Conservation (phyloP, 257 asterid genomes). For the Asclepias syriaca region DNA sequence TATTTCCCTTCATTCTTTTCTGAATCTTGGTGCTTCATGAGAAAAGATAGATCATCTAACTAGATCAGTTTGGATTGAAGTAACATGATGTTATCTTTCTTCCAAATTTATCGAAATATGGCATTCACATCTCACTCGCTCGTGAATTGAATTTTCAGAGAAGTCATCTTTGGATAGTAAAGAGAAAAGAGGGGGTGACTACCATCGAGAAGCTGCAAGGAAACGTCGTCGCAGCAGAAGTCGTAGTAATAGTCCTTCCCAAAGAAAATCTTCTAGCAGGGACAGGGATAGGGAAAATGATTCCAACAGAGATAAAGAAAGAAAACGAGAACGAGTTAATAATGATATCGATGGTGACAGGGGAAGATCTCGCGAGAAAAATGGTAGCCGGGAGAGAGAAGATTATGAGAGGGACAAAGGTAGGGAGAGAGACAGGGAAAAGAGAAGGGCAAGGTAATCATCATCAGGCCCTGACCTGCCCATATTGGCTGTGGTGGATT, state of each 20-base stretch:
- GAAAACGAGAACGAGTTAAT: conserved; percentile 40
- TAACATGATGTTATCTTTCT: not conserved
- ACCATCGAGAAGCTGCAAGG: conserved; percentile 44
- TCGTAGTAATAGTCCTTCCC: conserved; percentile 79
- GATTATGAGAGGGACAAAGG: conserved; percentile 65
- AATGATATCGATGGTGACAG: conserved; percentile 40
- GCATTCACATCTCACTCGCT: not conserved
- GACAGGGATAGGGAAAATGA: conserved; percentile 62
- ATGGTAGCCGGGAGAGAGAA: conserved; percentile 72
- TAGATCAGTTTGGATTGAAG: not conserved
- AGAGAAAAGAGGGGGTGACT: conserved; percentile 41
- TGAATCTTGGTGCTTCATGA: no score
- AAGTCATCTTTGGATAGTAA: conserved; percentile 50
- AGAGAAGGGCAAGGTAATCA: conserved; percentile 56
- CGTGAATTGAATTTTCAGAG: conserved; percentile 30
- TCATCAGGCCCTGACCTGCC: no score
- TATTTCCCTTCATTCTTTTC: no score
- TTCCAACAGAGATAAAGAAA: conserved; percentile 40
- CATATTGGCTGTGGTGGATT: not conserved
- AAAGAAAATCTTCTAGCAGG: conserved; percentile 42
- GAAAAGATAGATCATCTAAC: no score
- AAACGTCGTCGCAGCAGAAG: conserved; percentile 73
- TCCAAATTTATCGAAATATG: not conserved
- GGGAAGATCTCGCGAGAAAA: conserved; percentile 39
- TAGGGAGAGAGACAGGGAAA: conserved; percentile 60